These are phyloP conservation scores for Oryza punctata DNA, from an alignment of 176 grass and related monocot genomes.

Conservation along the genomic window DNA sequence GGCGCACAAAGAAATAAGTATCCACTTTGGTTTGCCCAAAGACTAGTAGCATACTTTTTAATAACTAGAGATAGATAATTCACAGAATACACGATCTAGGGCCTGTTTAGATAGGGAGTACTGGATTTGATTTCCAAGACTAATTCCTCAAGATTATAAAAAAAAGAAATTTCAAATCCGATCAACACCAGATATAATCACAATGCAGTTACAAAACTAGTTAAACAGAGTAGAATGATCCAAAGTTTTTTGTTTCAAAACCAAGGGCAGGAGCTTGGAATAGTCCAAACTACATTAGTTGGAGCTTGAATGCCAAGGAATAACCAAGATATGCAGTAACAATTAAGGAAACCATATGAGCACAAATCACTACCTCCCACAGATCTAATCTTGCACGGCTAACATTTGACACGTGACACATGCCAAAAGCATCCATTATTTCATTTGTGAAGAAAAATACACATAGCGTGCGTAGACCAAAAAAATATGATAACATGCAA, in stretches of 20 bases:
- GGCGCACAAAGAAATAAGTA: slow-evolving; percentile 9
- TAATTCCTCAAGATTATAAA: background rate
- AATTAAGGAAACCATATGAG: background rate
- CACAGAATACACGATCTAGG: background rate
- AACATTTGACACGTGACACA: background rate
- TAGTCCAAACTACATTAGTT: background rate
- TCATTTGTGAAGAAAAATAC: background rate
- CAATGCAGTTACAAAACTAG: background rate
- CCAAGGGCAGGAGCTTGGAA: background rate
- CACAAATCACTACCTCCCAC: background rate
- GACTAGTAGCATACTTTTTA: background rate
- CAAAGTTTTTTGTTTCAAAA: background rate
- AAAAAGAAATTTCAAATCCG: background rate
- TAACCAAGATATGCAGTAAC: background rate
- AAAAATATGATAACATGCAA: background rate
- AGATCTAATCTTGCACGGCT: background rate
- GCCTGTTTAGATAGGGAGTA: background rate
- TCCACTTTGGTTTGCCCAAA: background rate
- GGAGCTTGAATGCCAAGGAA: background rate
- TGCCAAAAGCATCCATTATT: background rate
- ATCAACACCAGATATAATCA: background rate
- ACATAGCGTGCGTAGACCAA: background rate
- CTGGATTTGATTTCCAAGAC: background rate
- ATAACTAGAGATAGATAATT: background rate
- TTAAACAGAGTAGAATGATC: background rate